Percentiles rank a stretch among this genome's conserved stretches.
These are phyloP conservation scores for Collybiopsis luxurians DNA, from an alignment of 768 basidiomycete species.

Conservation along the genomic window DNA sequence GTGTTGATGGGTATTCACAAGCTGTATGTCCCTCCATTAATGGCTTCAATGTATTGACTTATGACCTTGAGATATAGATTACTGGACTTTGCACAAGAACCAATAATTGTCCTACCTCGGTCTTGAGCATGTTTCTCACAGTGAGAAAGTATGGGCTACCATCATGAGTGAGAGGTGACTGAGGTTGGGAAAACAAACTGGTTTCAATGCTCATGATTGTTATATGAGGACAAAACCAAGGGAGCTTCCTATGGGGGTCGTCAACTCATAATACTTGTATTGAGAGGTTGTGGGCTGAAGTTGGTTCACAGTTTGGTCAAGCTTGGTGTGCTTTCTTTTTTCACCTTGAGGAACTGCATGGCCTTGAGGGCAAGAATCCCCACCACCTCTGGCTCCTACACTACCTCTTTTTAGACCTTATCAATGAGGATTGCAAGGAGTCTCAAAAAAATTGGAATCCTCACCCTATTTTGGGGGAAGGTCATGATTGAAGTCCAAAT, in stretches of 20 bases:
- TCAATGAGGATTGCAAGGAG: constrained; percentile 25
- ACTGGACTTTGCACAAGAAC: constrained; percentile 11
- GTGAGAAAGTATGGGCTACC: constrained; percentile 14
- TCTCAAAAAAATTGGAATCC: constrained; percentile 29
- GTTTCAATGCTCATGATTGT: constrained; percentile 33
- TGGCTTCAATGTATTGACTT: no score
- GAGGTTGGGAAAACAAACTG: constrained; percentile 25
- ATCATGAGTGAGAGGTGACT: constrained; percentile 20
- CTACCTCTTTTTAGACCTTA: constrained; percentile 25
- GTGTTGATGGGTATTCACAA: constrained; percentile 27
- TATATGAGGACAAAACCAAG: constrained; percentile 23
- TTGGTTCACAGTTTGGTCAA: constrained; percentile 35
- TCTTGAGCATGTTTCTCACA: constrained; percentile 10
- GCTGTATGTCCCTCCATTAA: constrained; percentile 16
- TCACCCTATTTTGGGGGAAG: constrained; percentile 24
- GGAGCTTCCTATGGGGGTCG: constrained; percentile 33
- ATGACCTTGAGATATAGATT: no score
- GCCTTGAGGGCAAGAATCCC: constrained; percentile 22
- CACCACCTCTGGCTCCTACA: constrained; percentile 49
- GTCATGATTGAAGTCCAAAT: constrained; percentile 12
- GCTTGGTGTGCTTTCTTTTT: constrained; percentile 42
- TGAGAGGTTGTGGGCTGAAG: constrained; percentile 44
- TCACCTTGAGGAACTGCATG: constrained; percentile 29
- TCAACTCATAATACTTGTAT: constrained; percentile 42
- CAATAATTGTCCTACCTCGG: constrained; percentile 15